These are phyloP conservation scores for Termitomyces sp. DNA, from an alignment of 768 basidiomycete genomes.

Conservation along the genomic window DNA sequence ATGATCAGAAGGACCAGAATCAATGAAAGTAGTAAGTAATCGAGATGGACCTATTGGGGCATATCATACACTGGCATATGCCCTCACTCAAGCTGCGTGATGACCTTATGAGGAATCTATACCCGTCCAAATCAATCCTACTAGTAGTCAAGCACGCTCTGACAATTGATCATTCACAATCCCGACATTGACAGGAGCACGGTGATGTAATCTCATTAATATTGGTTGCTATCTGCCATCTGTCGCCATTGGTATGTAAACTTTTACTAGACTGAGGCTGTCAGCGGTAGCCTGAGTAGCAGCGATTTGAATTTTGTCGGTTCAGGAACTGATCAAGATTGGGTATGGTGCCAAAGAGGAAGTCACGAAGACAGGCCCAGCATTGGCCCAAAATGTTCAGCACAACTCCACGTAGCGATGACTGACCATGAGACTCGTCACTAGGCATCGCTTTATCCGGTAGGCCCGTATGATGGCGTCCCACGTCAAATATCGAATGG, in stretches of 20 bases:
- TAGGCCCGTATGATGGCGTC: neutral
- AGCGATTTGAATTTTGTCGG: too few relatives aligned
- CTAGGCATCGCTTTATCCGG: neutral
- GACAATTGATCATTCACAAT: neutral
- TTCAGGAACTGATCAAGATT: neutral
- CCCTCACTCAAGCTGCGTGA: neutral
- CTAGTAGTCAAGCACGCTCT: neutral
- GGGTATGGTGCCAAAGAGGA: neutral
- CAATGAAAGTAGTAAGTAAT: too few relatives aligned
- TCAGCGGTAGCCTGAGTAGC: too few relatives aligned
- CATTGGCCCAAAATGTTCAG: neutral
- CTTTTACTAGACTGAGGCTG: neutral
- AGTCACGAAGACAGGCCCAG: neutral
- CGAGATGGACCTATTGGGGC: neutral
- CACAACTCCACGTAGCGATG: neutral
- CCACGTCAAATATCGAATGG: neutral
- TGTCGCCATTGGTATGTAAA: neutral
- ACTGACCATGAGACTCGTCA: neutral
- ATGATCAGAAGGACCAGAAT: neutral
- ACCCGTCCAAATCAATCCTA: neutral
- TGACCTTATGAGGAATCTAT: neutral
- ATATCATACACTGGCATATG: neutral
- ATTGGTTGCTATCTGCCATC: neutral
- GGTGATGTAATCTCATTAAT: neutral
- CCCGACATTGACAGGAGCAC: neutral